Percentiles rank a stretch among this genome's conserved stretches.
These are phyloP conservation scores for Colletotrichum truncatum DNA, from an alignment of 2,329 filamentous ascomycete genomes.

Conservation along the genomic window DNA sequence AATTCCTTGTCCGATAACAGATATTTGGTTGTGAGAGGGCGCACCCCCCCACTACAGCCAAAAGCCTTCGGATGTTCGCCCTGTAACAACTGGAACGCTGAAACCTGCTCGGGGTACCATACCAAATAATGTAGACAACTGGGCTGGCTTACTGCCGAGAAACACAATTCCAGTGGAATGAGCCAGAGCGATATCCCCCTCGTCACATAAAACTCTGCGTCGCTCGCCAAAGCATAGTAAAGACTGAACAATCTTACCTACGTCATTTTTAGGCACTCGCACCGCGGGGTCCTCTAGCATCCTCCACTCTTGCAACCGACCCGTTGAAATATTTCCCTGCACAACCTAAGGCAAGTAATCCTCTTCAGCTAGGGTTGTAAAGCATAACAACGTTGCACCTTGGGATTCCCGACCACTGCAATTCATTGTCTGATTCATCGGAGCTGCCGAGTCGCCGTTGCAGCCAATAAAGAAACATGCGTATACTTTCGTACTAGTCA, in stretches of 20 bases:
- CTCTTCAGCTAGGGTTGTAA: neutral
- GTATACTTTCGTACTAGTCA: slow-evolving; percentile 15
- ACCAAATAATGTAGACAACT: too few species aligned
- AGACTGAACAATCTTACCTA: neutral
- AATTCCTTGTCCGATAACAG: too few species aligned
- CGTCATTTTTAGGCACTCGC: neutral
- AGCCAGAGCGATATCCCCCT: too few species aligned
- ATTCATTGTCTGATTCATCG: slow-evolving; percentile 8
- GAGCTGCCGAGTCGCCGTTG: slow-evolving; percentile 15
- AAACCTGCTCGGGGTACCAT: too few species aligned
- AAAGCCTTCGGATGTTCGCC: neutral
- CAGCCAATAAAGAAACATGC: slow-evolving; percentile 12
- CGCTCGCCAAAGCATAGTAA: neutral
- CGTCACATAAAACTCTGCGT: too few species aligned
- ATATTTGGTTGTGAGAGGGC: too few species aligned
- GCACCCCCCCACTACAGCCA: neutral
- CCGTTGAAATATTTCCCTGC: neutral
- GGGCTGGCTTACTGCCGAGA: too few species aligned
- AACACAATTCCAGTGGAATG: too few species aligned
- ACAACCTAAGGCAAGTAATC: neutral
- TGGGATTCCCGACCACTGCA: neutral
- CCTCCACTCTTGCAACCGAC: neutral
- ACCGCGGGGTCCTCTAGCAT: neutral
- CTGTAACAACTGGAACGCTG: too few species aligned
- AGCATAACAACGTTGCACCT: neutral